These are phyloP conservation scores for Boechera divaricarpa DNA, from an alignment of 345 rosid genomes.

Conservation along the genomic window DNA sequence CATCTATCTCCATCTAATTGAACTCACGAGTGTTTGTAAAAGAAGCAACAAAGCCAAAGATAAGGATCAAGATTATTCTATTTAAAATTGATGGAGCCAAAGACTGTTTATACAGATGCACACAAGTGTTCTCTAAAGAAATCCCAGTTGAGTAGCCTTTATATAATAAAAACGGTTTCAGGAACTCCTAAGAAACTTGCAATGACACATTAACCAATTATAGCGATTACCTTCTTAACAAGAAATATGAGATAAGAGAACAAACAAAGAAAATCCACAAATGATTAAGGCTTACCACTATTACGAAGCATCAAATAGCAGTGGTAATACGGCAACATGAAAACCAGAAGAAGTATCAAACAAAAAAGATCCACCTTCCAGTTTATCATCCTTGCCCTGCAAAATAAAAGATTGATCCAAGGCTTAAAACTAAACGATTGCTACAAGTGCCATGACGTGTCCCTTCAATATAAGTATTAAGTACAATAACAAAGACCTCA, in stretches of 20 bases:
- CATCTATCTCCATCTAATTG: constrained; percentile 1
- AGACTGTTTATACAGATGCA: neutral
- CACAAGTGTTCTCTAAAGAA: neutral
- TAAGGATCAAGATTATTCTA: neutral
- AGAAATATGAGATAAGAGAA: neutral
- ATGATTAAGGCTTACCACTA: constrained; percentile 55
- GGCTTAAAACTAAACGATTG: neutral
- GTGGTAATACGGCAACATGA: constrained; percentile 92
- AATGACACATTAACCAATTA: neutral
- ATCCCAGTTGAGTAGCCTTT: neutral
- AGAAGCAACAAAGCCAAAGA: neutral
- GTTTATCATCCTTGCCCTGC: constrained; percentile 86
- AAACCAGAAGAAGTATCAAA: constrained; percentile 80
- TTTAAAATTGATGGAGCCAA: neutral
- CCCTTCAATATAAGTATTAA: neutral
- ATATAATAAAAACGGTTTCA: neutral
- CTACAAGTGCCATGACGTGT: neutral
- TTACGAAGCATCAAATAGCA: constrained; percentile 93
- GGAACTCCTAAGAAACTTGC: constrained; percentile 3
- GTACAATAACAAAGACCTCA: neutral
- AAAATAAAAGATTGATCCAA: constrained; percentile 14
- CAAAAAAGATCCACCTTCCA: constrained; percentile 94
- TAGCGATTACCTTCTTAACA: neutral
- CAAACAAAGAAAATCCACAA: constrained; percentile 1
- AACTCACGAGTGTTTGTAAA: neutral